Conservation (phyloP, 345 rosid species). For the Bretschneidera sinensis region DNA sequence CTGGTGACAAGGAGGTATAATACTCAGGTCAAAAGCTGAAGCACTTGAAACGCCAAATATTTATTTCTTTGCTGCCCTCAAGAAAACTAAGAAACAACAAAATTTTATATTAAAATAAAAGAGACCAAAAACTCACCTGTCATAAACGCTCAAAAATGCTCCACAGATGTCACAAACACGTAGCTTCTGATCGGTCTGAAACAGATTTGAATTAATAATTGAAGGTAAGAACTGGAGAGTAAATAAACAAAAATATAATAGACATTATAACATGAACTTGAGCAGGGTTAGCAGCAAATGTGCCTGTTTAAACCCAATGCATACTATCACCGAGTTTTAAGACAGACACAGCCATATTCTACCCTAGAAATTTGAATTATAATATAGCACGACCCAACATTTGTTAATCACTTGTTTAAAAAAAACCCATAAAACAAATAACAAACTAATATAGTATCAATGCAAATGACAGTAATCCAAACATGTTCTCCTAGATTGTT, state of each 20-base stretch:
- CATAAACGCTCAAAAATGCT: slow-evolving; percentile 98
- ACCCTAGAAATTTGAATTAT: neutral
- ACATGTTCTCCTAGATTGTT: neutral
- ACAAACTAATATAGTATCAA: neutral
- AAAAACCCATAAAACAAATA: neutral
- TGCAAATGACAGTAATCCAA: neutral
- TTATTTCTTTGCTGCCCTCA: slow-evolving; percentile 44
- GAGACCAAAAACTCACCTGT: slow-evolving; percentile 53
- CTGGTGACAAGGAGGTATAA: slow-evolving; percentile 99
- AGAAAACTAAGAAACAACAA: slow-evolving; percentile 23
- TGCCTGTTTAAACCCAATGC: too few relatives aligned
- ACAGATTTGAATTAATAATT: neutral
- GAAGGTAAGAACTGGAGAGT: too few relatives aligned
- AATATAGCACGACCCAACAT: neutral
- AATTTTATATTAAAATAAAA: slow-evolving; percentile 12
- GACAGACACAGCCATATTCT: too few relatives aligned
- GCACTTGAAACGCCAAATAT: slow-evolving; percentile 77
- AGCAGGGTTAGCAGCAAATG: too few relatives aligned
- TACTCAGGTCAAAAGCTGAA: slow-evolving; percentile 86
- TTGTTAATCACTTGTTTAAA: neutral
- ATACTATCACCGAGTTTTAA: neutral
- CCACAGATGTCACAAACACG: slow-evolving; percentile 99
- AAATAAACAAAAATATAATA: too few relatives aligned
- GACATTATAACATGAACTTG: neutral
- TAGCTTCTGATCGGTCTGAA: slow-evolving; percentile 99